Conservation (phyloP, 2,329 filamentous ascomycete species). For the Colletotrichum sp. region DNA sequence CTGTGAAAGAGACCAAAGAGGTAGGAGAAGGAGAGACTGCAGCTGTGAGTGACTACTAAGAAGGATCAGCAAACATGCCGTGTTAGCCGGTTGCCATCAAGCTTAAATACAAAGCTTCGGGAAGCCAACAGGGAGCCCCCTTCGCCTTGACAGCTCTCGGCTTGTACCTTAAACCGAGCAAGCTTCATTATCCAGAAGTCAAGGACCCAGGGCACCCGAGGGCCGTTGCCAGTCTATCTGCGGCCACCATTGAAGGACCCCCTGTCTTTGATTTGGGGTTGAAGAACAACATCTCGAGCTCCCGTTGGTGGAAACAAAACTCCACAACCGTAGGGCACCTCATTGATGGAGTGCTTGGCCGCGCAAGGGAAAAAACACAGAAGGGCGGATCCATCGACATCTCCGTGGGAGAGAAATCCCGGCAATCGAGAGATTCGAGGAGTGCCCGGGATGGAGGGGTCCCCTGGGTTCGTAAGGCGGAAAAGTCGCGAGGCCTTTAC, state of each 20-base stretch:
- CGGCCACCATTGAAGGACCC: neutral
- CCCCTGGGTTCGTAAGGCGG: neutral
- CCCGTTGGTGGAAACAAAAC: slow-evolving; percentile 17
- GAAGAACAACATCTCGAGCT: neutral
- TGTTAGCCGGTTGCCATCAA: slow-evolving; percentile 9
- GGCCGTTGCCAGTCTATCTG: neutral
- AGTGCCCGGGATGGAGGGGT: neutral
- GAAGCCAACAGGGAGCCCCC: neutral
- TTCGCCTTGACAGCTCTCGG: neutral
- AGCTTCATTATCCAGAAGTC: neutral
- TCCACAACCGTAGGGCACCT: slow-evolving; percentile 3
- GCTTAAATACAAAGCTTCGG: slow-evolving; percentile 18
- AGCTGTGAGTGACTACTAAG: neutral
- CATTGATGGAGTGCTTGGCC: slow-evolving; percentile 9
- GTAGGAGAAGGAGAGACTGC: slow-evolving; percentile 5
- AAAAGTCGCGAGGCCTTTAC: neutral
- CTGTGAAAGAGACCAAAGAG: neutral
- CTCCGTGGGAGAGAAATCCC: slow-evolving; percentile 10
- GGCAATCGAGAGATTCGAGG: slow-evolving; percentile 14
- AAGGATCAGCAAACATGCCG: neutral
- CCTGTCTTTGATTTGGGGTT: neutral
- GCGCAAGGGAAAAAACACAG: neutral
- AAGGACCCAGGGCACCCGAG: neutral
- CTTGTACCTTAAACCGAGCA: neutral
- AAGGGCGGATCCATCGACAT: slow-evolving; percentile 1